These are phyloP conservation scores for Extremus antarcticus DNA, from an alignment of 495 filamentous ascomycete genomes.

Conservation along the genomic window DNA sequence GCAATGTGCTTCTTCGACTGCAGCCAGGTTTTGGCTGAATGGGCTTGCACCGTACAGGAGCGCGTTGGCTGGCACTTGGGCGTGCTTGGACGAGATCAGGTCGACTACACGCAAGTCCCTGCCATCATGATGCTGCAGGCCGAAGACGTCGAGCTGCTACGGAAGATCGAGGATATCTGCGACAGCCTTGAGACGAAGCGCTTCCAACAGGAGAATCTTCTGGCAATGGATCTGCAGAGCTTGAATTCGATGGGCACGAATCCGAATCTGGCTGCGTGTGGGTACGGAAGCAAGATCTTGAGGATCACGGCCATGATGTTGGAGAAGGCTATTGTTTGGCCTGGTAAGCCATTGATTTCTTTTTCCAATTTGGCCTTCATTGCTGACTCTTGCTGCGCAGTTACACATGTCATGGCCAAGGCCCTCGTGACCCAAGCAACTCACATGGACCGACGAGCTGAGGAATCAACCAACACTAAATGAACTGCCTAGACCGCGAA, in stretches of 20 bases:
- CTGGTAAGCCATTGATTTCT: constrained; percentile 48
- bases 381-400: constrained; percentile 42
- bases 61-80: constrained; percentile 82
- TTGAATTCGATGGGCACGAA: constrained; percentile 33
- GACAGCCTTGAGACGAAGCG: constrained; percentile 72
- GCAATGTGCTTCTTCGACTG: constrained; percentile 93
- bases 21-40: constrained; percentile 92
- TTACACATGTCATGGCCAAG: constrained; percentile 78
- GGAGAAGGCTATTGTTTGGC: constrained; percentile 85
- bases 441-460: constrained; percentile 51
- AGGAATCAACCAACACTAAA: constrained; percentile 18
- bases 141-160: constrained; percentile 78
- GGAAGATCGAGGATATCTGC: constrained; percentile 75
- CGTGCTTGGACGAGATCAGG: constrained; percentile 69
- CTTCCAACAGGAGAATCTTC: constrained; percentile 20
- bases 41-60: constrained; percentile 90
- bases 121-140: constrained; percentile 85
- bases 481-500: neutral
- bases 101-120: constrained; percentile 65
- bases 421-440: constrained; percentile 77
- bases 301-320: constrained; percentile 81
- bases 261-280: constrained; percentile 51
- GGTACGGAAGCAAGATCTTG: constrained; percentile 78
- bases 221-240: constrained; percentile 32
- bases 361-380: constrained; percentile 1